Base-by-base conservation (phyloP, 1,284 basidiomycete genomes). In the Ganoderma boninense region DNA sequence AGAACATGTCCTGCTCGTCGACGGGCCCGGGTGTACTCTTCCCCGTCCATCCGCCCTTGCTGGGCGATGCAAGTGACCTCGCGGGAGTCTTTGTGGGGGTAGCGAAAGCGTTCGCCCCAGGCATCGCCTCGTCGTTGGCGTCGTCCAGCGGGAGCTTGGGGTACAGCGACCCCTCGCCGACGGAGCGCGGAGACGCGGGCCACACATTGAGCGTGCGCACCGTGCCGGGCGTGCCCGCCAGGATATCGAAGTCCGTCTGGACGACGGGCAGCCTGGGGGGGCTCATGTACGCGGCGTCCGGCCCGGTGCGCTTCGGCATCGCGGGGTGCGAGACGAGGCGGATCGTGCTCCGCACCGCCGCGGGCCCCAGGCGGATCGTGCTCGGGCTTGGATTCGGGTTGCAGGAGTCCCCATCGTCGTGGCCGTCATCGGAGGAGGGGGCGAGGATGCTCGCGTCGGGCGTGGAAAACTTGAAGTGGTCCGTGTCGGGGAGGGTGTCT, bases 251-350 rank as follows among this genome's bases (percentile, higher is more conserved):
- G 11, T 83, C 83, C 0, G 91, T 91, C 60, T 85, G 80, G 76
- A 90, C 89, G 0, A 91, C 88, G 71, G 86, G 84, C 4, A 94
- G 83, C 66, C 85, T 85, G 0, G 92, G 92, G 0, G 91, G 91
- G 35, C n/a, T 79, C 73, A 72, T 73, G 64, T 56, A 67, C 13
- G 75, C 38, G 13, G 64, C 62, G 4, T 71, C 49, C 56, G 65
- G 18, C 11, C 49, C 57, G 6, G 46, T 43, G 61, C 35, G 59
- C 62, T 62, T 62, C 32, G 67, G 59, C 6, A 54, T 64, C 16
- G 70, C 62, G 4, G 73, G 69, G 10, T 69, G 69, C 13, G 73
- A 72, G 67, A 93, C 87, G 11, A 93, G 86, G 35, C 92, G 87
- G 66, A 93, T 89, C 32, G 85, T 87, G 8, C 91, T 78, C 75